Conservation (phyloP, 352 stramenopile species). For the Blastocystis sp. region DNA sequence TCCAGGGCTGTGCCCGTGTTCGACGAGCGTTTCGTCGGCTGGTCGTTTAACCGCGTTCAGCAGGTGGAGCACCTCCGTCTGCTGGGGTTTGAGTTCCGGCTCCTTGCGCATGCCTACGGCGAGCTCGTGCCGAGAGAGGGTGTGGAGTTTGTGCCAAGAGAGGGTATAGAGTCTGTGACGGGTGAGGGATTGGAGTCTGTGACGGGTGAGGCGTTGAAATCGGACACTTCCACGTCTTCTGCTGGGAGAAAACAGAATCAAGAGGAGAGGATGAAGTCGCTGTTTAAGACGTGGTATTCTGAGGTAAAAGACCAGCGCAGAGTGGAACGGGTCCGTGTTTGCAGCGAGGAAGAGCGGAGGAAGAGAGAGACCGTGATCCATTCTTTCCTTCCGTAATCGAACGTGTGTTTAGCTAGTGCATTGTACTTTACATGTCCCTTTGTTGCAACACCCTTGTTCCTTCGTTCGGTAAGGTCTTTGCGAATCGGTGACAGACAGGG, state of each 20-base stretch:
- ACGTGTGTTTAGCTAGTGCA: not conserved
- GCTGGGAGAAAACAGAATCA: too few relatives aligned
- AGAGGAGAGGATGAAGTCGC: constrained; percentile 15
- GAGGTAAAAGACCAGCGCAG: constrained; percentile 5
- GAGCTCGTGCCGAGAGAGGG: not conserved
- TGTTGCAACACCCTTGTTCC: not conserved
- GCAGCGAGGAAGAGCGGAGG: not conserved
- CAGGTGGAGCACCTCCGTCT: constrained; percentile 46
- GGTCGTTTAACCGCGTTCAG: constrained; percentile 16
- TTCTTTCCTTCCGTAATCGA: not conserved
- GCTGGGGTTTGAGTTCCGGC: constrained; percentile 1
- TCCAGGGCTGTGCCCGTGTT: not conserved
- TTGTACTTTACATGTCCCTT: not conserved
- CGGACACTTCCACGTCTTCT: too few relatives aligned
- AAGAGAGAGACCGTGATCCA: not conserved
- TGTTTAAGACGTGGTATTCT: constrained; percentile 38
- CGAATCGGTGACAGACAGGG: not conserved
- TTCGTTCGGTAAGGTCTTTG: not conserved
- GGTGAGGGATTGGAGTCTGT: too few relatives aligned
- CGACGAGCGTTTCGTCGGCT: constrained; percentile 9
- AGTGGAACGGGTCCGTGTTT: not conserved
- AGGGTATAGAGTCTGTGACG: too few relatives aligned
- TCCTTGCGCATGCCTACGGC: constrained; percentile 15
- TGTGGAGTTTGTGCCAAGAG: too few relatives aligned
- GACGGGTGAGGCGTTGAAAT: not conserved